These are phyloP conservation scores for Colletotrichum magnum DNA, from an alignment of 2,329 filamentous ascomycete genomes.

Conservation along the genomic window DNA sequence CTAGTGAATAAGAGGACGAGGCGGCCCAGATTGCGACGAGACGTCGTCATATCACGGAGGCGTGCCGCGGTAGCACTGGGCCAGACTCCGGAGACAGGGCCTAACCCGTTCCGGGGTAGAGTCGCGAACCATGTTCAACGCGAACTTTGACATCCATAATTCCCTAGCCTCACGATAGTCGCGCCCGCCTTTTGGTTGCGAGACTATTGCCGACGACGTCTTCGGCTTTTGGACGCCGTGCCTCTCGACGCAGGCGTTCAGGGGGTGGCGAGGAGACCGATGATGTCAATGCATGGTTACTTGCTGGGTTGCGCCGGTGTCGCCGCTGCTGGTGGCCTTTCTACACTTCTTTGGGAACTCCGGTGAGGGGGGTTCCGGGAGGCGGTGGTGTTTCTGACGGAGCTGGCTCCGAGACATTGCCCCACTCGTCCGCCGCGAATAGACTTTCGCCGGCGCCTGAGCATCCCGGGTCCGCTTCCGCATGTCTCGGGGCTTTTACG, in stretches of 20 bases:
- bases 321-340: not conserved
- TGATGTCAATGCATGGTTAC: not conserved
- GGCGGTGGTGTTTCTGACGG: not conserved
- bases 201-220: conserved; percentile 15
- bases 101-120: not conserved
- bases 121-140: no score
- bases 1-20: not conserved
- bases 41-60: conserved; percentile 1
- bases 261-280: not conserved
- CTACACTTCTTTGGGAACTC: not conserved
- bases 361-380: not conserved
- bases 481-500: no score
- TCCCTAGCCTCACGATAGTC: not conserved
- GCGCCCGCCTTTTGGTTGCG: not conserved
- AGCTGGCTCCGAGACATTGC: not conserved
- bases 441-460: no score
- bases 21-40: not conserved
- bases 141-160: not conserved
- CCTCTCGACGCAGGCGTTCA: not conserved
- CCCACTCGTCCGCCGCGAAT: no score
- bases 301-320: not conserved
- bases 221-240: not conserved
- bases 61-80: not conserved
- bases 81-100: not conserved
- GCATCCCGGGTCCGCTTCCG: no score